Base-by-base conservation (phyloP, 2,329 filamentous ascomycete genomes). In the Diatrype stigma region DNA sequence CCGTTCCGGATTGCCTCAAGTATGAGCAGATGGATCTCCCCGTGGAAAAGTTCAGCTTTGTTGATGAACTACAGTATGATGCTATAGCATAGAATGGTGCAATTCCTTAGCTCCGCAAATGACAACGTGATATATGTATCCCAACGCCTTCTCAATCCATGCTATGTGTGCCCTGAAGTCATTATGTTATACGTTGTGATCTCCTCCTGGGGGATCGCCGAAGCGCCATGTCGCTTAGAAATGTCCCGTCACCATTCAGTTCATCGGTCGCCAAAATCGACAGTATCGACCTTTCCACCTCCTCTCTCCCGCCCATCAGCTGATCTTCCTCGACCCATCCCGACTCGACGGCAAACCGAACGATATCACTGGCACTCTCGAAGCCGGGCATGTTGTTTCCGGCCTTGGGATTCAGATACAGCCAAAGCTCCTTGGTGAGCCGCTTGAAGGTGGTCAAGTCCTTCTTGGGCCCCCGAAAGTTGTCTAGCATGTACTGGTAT, bases 271-370 rank as follows among this genome's bases (percentile, higher is more conserved):
- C 42, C 26, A 66, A 35, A 34, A 65, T 60, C 47, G 65, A 68
- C 38, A 68, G 47, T 49, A 67, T 67, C 52, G 65, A 68, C 48
- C 55, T 67, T 51, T 68, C 65, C 2, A 60, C 51, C 42, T 66
- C 64, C 26, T 62, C 61, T 22, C 62, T 53, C 7, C 59, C 61
- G 1, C 70, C 76, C 22, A 71, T 63, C 38, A 84, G 61, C 64
- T 84, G 80, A 17, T 72, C 72, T 57, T 78, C 73, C 1, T 70
- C 72, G 42, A 84, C 67, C 81, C 81, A 84, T 6, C 79, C 80
- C 1, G 77, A 72, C 63, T 84, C 80, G 11, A 81, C 70, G 3
- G 78, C 78, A 59, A 81, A 84, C 46, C 73, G 69, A 30, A 84
- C 77, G 17, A 83, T 71, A 53, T 83, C 80, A 12, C 73, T 79